These are phyloP conservation scores for Penicilliopsis zonata DNA, from an alignment of 495 filamentous ascomycete species.

Conservation along the genomic window DNA sequence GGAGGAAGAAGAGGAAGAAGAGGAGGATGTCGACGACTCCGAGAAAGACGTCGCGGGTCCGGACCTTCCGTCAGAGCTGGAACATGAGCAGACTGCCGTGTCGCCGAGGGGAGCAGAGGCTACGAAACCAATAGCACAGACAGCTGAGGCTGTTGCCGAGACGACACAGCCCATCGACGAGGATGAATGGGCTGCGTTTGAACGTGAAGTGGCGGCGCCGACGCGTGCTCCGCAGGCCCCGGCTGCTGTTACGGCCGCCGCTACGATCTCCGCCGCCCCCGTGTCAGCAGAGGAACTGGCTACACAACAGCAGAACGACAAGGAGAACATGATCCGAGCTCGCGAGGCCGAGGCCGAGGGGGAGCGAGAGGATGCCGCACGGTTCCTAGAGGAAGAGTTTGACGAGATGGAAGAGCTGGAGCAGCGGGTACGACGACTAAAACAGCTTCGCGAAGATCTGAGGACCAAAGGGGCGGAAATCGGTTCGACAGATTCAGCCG, in stretches of 20 bases:
- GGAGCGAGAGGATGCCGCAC: constrained; percentile 75
- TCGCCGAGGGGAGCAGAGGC: constrained; percentile 5
- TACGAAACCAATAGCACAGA: constrained; percentile 7
- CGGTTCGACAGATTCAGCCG: constrained; percentile 25
- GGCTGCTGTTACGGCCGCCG: constrained; percentile 18
- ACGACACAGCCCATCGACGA: constrained; percentile 47
- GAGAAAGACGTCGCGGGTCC: constrained; percentile 16
- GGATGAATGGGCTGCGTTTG: constrained; percentile 83
- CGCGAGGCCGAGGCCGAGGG: constrained; percentile 59
- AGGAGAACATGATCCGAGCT: constrained; percentile 25
- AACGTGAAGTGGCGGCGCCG: constrained; percentile 65
- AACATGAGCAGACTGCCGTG: constrained; percentile 6
- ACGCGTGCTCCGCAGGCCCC: constrained; percentile 22
- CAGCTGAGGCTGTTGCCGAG: constrained; percentile 6
- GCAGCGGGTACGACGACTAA: constrained; percentile 60
- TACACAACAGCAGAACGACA: constrained; percentile 48
- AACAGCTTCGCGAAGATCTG: constrained; percentile 54
- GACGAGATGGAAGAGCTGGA: constrained; percentile 92
- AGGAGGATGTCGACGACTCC: constrained; percentile 18
- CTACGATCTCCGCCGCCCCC: constrained; percentile 55
- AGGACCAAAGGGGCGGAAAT: constrained; percentile 29
- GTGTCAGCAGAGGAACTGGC: constrained; percentile 64
- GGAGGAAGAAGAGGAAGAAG: constrained; percentile 13
- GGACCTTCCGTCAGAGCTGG: constrained; percentile 10
- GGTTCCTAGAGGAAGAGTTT: constrained; percentile 75